A percentile compares a stretch with the other conserved stretches of the same genome.
These are phyloP conservation scores for Filosporella fistucella DNA, from an alignment of 495 filamentous ascomycete genomes.

Conservation along the genomic window DNA sequence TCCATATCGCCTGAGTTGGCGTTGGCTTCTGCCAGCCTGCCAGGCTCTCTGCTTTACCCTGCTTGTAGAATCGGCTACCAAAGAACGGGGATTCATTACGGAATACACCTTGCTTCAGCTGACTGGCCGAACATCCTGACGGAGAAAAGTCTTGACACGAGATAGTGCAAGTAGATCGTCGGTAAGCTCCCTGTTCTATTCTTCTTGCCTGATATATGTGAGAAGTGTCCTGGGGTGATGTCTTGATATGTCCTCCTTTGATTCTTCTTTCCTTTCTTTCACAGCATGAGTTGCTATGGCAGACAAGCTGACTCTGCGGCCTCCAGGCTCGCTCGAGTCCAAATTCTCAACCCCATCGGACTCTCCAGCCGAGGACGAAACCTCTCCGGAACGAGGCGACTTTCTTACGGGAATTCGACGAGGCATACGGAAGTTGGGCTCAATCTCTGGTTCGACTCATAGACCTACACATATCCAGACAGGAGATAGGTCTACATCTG, in stretches of 20 bases:
- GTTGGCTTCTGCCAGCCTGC: not conserved
- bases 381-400: constrained; percentile 30
- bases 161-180: constrained; percentile 10
- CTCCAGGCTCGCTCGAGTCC: constrained; percentile 21
- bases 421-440: constrained; percentile 41
- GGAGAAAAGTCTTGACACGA: constrained; percentile 7
- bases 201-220: too few relatives aligned
- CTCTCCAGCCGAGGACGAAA: constrained; percentile 36
- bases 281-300: constrained; percentile 20
- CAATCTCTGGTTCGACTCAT: constrained; percentile 24
- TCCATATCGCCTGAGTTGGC: too few relatives aligned
- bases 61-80: constrained; percentile 1
- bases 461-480: constrained; percentile 19
- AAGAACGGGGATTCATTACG: constrained; percentile 7
- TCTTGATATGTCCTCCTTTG: not conserved
- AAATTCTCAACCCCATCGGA: constrained; percentile 21
- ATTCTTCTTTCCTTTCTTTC: constrained; percentile 11
- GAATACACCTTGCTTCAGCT: constrained; percentile 6
- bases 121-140: not conserved
- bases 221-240: too few relatives aligned
- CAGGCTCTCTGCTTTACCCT: not conserved
- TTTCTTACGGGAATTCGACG: constrained; percentile 44
- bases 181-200: not conserved
- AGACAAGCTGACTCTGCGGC: constrained; percentile 20
- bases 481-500: constrained; percentile 3